These are phyloP conservation scores for Pseudoscleropodium purum DNA, from an alignment of 225 moss, liverwort and hornwort species.

Conservation along the genomic window DNA sequence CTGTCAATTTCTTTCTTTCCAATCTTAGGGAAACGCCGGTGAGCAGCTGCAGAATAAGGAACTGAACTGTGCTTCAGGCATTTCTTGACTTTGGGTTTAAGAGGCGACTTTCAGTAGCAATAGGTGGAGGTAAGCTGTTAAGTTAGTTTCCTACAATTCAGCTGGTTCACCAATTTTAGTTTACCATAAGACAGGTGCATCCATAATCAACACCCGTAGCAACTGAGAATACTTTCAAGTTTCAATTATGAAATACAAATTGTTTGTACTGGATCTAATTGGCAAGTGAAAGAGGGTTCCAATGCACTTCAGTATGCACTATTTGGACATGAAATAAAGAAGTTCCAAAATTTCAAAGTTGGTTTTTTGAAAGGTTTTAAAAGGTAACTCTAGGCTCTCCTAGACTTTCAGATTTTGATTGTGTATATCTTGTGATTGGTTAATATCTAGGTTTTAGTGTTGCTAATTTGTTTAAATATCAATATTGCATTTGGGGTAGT, in stretches of 20 bases:
- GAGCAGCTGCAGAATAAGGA: neutral
- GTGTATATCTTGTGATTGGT: neutral
- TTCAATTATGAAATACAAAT: neutral
- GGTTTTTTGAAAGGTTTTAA: no score
- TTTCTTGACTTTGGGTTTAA: neutral
- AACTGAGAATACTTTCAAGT: neutral
- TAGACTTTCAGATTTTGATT: neutral
- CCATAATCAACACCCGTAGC: neutral
- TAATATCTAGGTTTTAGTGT: no score
- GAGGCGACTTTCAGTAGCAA: neutral
- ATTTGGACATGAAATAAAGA: neutral
- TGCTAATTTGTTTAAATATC: neutral
- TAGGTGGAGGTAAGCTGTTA: neutral
- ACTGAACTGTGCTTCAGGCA: neutral
- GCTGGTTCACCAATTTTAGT: neutral
- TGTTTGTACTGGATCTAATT: neutral
- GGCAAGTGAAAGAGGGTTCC: neutral
- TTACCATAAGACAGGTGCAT: neutral
- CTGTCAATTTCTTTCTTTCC: neutral
- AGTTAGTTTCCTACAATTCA: no score
- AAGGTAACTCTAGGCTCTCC: no score
- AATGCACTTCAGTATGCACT: neutral
- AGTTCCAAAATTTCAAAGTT: rapidly evolving
- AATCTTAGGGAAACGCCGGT: neutral
- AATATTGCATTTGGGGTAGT: rapidly evolving